Evolutionary conservation across 352 stramenopile genomes (phyloP), one percentile per base, ranked within the genome.

Genomic region (Pythium brassicae): DNA sequence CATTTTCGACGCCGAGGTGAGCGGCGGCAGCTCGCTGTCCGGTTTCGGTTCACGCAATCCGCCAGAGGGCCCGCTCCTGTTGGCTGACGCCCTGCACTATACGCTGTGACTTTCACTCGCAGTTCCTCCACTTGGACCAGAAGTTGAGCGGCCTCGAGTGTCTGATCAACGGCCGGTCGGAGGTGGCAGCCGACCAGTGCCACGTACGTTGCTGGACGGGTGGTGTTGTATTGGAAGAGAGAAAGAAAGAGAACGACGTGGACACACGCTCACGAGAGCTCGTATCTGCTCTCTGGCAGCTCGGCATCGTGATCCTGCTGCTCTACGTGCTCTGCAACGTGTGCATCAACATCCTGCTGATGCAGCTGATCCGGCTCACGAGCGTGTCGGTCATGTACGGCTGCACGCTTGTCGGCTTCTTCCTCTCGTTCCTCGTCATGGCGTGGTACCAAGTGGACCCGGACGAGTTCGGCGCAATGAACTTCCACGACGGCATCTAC

Each of bases 121-220:
- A 86, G 69, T 52, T 72, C 25, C 62, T 86, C 43, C 77, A 95
- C 59, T 63, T 93, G 1, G 68, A 95, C 39, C 85, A 95, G 60
- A 87, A 88, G 62, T 77, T 82, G 49, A 91, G 78, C 43, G 85
- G 85, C 0, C 76, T 93, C 0, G 75, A 86, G 60, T 95, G 85
- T 54, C 57, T 93, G 0, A 77, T 93, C 66, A 86, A 92, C 62
- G 83, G 82, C 34, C 69, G 86, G 40, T 78, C 70, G 26, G 81
- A 95, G 46, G 64, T 87, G 8, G 61, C 68, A 17, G 76, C 77
- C 6, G 85, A 95, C 49, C 67, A 85, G 32, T 95, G 85, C 59
- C 76, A 92, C 47, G 83, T 95, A 74, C 35, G 70, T 61, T 8
- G 26, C 39, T 37, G 39, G 22, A 45, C 12, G 20, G 2, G 20